A percentile compares a stretch with the other conserved stretches of the same genome.
phyloP scores from a whole-genome alignment of 2,329 filamentous ascomycete genomes.

The Paecilomyces formosus region DNA sequence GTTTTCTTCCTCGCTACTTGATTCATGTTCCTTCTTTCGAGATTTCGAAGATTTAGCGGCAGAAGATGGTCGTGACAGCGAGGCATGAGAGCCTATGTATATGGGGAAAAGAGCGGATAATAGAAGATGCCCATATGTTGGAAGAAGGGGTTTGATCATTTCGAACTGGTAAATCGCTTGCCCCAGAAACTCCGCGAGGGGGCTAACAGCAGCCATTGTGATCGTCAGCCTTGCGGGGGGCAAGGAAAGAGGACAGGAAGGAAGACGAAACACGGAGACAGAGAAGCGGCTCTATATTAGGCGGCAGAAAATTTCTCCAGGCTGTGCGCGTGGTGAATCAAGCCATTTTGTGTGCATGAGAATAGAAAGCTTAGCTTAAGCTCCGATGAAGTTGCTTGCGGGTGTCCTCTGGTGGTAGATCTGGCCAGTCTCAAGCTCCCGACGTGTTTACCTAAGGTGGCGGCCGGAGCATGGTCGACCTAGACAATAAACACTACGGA shows the following conservation, averaged over 20 bases:
- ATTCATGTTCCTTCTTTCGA: constrained; percentile 20
- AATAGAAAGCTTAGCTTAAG: background rate
- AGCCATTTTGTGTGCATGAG: background rate
- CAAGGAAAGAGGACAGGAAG: background rate
- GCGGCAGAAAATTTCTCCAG: background rate
- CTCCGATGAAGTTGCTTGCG: background rate
- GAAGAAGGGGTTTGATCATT: constrained; percentile 38
- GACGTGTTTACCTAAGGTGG: background rate
- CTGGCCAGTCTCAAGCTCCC: background rate
- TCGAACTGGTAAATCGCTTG: constrained; percentile 38
- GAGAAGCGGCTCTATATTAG: background rate
- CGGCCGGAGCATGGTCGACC: background rate
- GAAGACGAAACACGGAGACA: background rate
- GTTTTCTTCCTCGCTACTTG: constrained; percentile 35
- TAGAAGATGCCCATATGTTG: constrained; percentile 55
- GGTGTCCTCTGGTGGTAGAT: background rate
- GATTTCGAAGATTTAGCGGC: constrained; percentile 57
- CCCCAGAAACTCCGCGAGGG: constrained; percentile 32
- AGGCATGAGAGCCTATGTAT: constrained; percentile 76
- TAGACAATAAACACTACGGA: too few species aligned
- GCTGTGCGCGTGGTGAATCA: background rate
- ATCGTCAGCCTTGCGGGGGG: background rate
- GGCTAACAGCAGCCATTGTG: constrained; percentile 27
- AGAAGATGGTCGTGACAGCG: constrained; percentile 73
- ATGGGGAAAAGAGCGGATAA: constrained; percentile 73